Base-by-base conservation (phyloP, 2,329 filamentous ascomycete genomes). In the Pseudocercospora crystallina region DNA sequence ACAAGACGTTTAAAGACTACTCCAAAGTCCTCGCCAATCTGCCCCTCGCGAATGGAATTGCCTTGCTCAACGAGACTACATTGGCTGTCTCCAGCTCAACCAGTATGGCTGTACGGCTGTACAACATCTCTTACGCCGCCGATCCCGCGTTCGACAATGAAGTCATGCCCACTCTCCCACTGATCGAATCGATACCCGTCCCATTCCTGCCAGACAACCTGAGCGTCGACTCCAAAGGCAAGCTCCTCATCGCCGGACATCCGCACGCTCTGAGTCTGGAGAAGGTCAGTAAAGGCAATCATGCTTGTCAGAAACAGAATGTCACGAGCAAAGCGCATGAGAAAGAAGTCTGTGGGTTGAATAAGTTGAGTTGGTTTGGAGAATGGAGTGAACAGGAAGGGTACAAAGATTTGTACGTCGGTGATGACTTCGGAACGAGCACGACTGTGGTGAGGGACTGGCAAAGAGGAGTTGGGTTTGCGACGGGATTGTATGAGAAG, bases 41-140 rank as follows among this genome's bases (percentile, higher is more conserved):
- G 1, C 63, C 70, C 0, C 75, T 75, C 41, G 69, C 73, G 0
- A 76, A 76, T 42, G 74, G 74, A 1, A 62, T 76, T 9, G 61
- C 59, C 0, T 54, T 64, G 40, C 51, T 76, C 2, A 73, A 75
- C 37, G 31, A 45, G 2, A 69, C 63, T 2, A 66, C 65, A 0
- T 26, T 76, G 1, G 73, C 70, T 0, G 72, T 75, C 0, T 68
- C 70, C 1, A 73, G 71, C 29, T 65, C 65, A 1, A 66, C 65
- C 2, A 66, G 59, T 8, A 53, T 66, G 0, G 65, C 64, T 1
- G 54, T 75, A 1, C 64, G 66, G 13, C 53, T 76, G 5, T 76
- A 70, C 62, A 37, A 45, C 3, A 53, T 67, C 30, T 41, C 14
- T 12, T 41, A 41, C 39, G 12, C 31, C 5, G 8, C 14, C 10